Conservation (phyloP, 2,329 filamentous ascomycete species). For the Aureobasidium sp. region DNA sequence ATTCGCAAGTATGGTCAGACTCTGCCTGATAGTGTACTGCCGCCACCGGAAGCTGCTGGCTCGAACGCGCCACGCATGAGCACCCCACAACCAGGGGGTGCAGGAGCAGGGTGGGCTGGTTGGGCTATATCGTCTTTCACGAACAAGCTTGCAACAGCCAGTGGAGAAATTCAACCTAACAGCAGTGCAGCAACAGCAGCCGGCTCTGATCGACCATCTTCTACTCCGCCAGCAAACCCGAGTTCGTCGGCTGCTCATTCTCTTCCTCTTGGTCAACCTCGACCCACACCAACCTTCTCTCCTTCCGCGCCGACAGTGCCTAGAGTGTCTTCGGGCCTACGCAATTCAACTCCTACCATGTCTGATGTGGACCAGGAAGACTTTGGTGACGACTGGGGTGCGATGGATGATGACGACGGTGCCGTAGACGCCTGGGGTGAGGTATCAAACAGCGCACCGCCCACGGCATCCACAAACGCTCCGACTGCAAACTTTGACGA, state of each 20-base stretch:
- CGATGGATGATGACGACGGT: slow-evolving; percentile 52
- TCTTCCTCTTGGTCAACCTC: slow-evolving; percentile 17
- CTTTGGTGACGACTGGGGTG: slow-evolving; percentile 67
- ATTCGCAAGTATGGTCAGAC: slow-evolving; percentile 68
- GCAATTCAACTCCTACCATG: slow-evolving; percentile 17
- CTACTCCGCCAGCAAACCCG: slow-evolving; percentile 32
- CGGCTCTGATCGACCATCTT: slow-evolving; percentile 53
- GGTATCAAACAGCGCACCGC: slow-evolving; percentile 36
- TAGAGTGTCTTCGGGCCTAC: slow-evolving; percentile 23
- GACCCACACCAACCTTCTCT: slow-evolving; percentile 5
- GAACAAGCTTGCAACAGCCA: slow-evolving; percentile 78
- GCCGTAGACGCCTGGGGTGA: slow-evolving; percentile 40
- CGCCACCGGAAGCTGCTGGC: slow-evolving; percentile 50
- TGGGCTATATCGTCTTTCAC: slow-evolving; percentile 99
- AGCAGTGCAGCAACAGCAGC: slow-evolving; percentile 50
- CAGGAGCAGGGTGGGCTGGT: slow-evolving; percentile 65
- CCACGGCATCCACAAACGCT: slow-evolving; percentile 21
- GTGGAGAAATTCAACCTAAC: slow-evolving; percentile 71
- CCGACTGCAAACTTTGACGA: slow-evolving; percentile 58
- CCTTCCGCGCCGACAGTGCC: slow-evolving; percentile 24
- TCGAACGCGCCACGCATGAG: slow-evolving; percentile 63
- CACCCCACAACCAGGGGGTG: slow-evolving; percentile 58
- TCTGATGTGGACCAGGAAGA: slow-evolving; percentile 41
- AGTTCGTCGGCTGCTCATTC: slow-evolving; percentile 27
- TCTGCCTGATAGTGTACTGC: slow-evolving; percentile 74